phyloP scores from a whole-genome alignment of 2,329 filamentous ascomycete genomes.

The Cladosporium sp. region DNA sequence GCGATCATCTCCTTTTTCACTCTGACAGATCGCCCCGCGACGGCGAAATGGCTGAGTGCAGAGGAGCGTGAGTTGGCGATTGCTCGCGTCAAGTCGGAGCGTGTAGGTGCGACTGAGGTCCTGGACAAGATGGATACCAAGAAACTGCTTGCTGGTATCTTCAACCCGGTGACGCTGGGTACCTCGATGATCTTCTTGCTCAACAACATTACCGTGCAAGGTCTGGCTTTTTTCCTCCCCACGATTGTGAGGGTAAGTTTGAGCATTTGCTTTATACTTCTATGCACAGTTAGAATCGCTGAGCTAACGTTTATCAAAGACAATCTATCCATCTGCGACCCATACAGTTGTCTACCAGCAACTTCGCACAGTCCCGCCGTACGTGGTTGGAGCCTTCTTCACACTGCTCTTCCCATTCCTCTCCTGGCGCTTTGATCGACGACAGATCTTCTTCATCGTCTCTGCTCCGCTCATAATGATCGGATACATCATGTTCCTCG shows the following conservation, averaged over 20 bases:
- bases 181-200: conserved; percentile 58
- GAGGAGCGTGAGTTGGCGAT: conserved; percentile 64
- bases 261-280: background rate
- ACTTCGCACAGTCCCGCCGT: conserved; percentile 66
- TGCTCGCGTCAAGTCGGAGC: conserved; percentile 64
- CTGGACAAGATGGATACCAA: conserved; percentile 58
- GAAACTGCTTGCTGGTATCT: conserved; percentile 59
- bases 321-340: conserved; percentile 54
- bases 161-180: conserved; percentile 56
- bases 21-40: conserved; percentile 64
- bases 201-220: conserved; percentile 67
- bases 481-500: conserved; percentile 68
- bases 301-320: conserved; percentile 25
- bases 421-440: conserved; percentile 56
- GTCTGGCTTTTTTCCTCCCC: conserved; percentile 64
- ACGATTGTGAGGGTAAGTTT: conserved; percentile 54
- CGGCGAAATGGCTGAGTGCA: conserved; percentile 59
- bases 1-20: conserved; percentile 59
- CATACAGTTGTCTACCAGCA: conserved; percentile 58
- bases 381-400: conserved; percentile 64
- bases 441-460: conserved; percentile 54
- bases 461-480: conserved; percentile 60
- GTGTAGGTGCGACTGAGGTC: conserved; percentile 57
- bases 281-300: background rate
- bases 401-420: conserved; percentile 57